Base-by-base conservation (phyloP, 139 green algal genomes). In the Coelastrella sp. region DNA sequence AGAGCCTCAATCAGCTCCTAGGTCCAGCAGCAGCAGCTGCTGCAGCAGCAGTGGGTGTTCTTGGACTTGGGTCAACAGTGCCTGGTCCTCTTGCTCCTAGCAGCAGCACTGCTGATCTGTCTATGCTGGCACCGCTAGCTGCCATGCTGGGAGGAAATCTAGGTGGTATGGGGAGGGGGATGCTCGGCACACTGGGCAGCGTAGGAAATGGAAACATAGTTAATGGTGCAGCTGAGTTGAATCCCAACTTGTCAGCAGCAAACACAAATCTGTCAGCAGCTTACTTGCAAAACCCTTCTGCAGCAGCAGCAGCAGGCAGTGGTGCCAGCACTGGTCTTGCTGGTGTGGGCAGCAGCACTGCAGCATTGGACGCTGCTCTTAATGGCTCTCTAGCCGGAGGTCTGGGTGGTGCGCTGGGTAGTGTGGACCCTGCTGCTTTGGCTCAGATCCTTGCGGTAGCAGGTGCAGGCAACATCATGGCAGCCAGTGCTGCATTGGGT, bases 1-100 rank as follows among this genome's bases (percentile, higher is more conserved):
- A 78, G 35, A 37, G 34, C 34, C 19, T 48, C 30, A 35, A 50
- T 7, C 74, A 81, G 74, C 74, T 81, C 30, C 27, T 81, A 9
- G 74, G 74, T 30, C 43, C 45, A 34, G 74, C 74, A 38, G 48
- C 74, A n/a, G 50, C 51, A n/a, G 62, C 62, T 69, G 62, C 62
- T 69, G 62, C 62, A 41, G 62, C 62, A 32, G 8, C 9, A 41
- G 9, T 15, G 38, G 62, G 62, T 3, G 13, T 30, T 11, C 45
- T 57, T 57, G 45, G 15, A 57, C 45, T n/a, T n/a, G n/a, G n/a
- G n/a, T n/a, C n/a, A n/a, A n/a, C n/a, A n/a, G n/a, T n/a, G n/a
- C 45, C 45, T 13, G 15, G 45, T 57, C 11, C 45, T 57, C 11
- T 57, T 23, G 15, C 11, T 13, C 45, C 45, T 13, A 34, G 21